Conservation (phyloP, 2,329 filamentous ascomycete species). For the Xylaria sp. region DNA sequence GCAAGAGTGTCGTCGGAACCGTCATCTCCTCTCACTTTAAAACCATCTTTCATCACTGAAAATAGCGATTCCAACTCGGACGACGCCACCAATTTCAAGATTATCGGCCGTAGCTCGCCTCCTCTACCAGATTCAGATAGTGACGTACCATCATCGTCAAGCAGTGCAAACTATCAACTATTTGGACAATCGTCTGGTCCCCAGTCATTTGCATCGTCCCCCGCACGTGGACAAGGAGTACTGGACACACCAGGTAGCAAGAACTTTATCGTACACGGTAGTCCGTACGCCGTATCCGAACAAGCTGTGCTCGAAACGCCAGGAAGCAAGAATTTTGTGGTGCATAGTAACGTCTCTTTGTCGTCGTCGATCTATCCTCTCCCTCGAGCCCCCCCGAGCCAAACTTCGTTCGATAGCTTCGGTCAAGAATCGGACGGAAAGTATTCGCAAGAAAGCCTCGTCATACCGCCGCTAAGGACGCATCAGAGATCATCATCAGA, state of each 20-base stretch:
- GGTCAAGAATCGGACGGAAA: conserved; percentile 52
- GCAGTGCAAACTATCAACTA: conserved; percentile 60
- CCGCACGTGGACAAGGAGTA: conserved; percentile 44
- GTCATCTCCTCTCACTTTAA: conserved; percentile 45
- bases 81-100: conserved; percentile 65
- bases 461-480: conserved; percentile 65
- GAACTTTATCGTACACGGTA: conserved; percentile 35
- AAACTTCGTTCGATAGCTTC: conserved; percentile 51
- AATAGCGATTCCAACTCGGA: conserved; percentile 56
- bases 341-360: conserved; percentile 59
- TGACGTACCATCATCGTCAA: conserved; percentile 55
- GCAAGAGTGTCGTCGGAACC: conserved; percentile 34
- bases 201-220: conserved; percentile 53
- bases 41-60: conserved; percentile 54
- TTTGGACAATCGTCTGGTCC: conserved; percentile 62
- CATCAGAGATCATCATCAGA: conserved; percentile 60
- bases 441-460: conserved; percentile 70
- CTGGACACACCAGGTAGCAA: conserved; percentile 45
- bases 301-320: conserved; percentile 50
- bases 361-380: conserved; percentile 52
- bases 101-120: conserved; percentile 61
- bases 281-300: conserved; percentile 32
- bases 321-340: conserved; percentile 61
- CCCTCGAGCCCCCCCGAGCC: conserved; percentile 41
- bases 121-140: conserved; percentile 54